phyloP scores from a whole-genome alignment of 2,329 filamentous ascomycete species.

The Diaporthe batatas region DNA sequence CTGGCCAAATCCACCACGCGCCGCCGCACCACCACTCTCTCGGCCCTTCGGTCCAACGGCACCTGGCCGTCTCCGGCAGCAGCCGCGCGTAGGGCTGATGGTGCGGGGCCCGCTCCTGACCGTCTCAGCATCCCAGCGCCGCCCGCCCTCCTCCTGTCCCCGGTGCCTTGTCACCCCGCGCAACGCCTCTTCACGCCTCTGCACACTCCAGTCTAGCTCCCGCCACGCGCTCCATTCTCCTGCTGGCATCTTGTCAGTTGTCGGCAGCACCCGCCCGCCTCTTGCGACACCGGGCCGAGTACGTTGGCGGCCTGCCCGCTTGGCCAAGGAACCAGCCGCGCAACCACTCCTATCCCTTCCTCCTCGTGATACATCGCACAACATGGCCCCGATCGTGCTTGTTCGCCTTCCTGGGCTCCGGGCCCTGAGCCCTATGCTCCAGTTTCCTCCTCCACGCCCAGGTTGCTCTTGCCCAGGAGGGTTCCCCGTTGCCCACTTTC shows the following conservation, averaged over 20 bases:
- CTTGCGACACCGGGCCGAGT: too few species aligned
- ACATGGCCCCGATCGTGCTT: too few species aligned
- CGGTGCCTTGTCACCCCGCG: too few species aligned
- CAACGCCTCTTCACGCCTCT: neutral
- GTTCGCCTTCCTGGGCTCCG: too few species aligned
- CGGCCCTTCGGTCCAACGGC: slow-evolving; percentile 14
- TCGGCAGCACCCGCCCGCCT: too few species aligned
- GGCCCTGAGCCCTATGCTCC: neutral
- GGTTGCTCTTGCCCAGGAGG: neutral
- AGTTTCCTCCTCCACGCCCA: neutral
- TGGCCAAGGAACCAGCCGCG: too few species aligned
- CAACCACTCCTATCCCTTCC: too few species aligned
- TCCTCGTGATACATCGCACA: too few species aligned
- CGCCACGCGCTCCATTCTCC: too few species aligned
- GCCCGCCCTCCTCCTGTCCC: neutral
- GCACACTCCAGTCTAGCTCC: neutral
- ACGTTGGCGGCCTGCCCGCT: too few species aligned
- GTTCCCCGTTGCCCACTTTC: neutral
- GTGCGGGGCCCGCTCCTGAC: slow-evolving; percentile 1
- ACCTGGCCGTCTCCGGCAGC: neutral
- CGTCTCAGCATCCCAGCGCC: too few species aligned
- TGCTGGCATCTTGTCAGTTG: too few species aligned
- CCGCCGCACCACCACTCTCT: neutral
- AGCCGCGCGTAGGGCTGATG: slow-evolving; percentile 29
- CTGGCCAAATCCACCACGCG: neutral